Conservation (phyloP, 1,284 basidiomycete genomes). For the Leccinum griseonigrum region DNA sequence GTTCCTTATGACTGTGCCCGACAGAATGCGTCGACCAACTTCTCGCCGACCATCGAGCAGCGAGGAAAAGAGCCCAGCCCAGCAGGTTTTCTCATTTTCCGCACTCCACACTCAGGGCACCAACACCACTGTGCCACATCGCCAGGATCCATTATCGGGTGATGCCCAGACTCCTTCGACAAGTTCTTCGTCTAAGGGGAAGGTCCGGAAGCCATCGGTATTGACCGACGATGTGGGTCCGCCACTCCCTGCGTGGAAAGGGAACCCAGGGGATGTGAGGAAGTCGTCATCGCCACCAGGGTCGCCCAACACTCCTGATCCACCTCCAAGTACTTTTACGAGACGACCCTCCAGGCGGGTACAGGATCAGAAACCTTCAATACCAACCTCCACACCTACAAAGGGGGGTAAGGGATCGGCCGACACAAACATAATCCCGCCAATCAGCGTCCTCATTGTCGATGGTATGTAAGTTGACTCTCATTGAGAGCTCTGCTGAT, state of each 20-base stretch:
- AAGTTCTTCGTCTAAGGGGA: constrained; percentile 17
- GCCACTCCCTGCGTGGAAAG: constrained; percentile 27
- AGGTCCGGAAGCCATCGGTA: constrained; percentile 31
- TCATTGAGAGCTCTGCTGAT: constrained; percentile 14
- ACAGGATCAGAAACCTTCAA: constrained; percentile 30
- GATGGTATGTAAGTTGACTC: constrained; percentile 63
- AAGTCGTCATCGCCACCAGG: constrained; percentile 36
- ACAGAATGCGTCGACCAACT: constrained; percentile 26
- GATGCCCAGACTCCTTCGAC: constrained; percentile 14
- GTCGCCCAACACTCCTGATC: constrained; percentile 30
- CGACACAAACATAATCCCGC: constrained; percentile 76
- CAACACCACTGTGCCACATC: constrained; percentile 13
- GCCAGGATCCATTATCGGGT: constrained; percentile 28
- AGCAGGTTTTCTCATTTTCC: constrained; percentile 32
- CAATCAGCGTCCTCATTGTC: constrained; percentile 94
- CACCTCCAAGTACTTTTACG: constrained; percentile 24
- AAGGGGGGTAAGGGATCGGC: constrained; percentile 29
- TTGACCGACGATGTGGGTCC: constrained; percentile 27
- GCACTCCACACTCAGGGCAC: constrained; percentile 30
- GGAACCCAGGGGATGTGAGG: constrained; percentile 29
- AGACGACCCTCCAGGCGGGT: constrained; percentile 29
- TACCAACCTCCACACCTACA: constrained; percentile 16
- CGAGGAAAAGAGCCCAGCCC: constrained; percentile 26
- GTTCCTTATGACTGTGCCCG: constrained; percentile 29
- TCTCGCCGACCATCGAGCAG: constrained; percentile 31